These are phyloP conservation scores for Polytrichum formosum DNA, from an alignment of 225 moss, liverwort and hornwort species.

Conservation along the genomic window DNA sequence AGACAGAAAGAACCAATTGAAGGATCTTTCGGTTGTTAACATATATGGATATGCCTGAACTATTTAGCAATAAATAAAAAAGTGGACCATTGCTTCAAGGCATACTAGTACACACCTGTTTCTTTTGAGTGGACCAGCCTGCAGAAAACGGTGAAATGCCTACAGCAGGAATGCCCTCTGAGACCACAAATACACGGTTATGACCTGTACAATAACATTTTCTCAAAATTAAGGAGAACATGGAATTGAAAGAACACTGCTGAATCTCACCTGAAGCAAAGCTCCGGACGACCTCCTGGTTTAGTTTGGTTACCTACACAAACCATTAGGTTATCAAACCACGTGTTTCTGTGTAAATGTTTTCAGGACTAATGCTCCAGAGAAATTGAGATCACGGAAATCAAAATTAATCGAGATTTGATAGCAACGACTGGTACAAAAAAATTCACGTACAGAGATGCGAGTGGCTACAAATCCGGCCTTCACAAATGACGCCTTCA, in stretches of 20 bases:
- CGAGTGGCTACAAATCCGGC: constrained; percentile 97
- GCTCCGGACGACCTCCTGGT: constrained; percentile 77
- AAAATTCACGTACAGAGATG: constrained; percentile 67
- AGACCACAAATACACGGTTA: constrained; percentile 21
- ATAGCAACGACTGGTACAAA: not conserved
- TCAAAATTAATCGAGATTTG: not conserved
- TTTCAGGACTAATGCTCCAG: too few species aligned
- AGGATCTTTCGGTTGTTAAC: too few species aligned
- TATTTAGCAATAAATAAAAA: too few species aligned
- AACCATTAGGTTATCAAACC: too few species aligned
- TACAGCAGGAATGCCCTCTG: constrained; percentile 93
- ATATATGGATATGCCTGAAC: too few species aligned
- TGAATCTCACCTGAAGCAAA: constrained; percentile 69
- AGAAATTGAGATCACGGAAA: too few species aligned
- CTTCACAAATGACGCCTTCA: constrained; percentile 64
- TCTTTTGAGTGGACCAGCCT: constrained; percentile 78
- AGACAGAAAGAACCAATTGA: too few species aligned
- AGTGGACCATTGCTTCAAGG: too few species aligned
- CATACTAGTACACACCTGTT: constrained; percentile 24
- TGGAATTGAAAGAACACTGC: not conserved
- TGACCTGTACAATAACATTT: not conserved
- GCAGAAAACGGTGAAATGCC: constrained; percentile 72
- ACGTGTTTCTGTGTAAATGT: too few species aligned
- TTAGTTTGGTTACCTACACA: constrained; percentile 78
- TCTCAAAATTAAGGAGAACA: not conserved